These are phyloP conservation scores for Rubroboletus pulcherrimus DNA, from an alignment of 768 basidiomycete species.

Conservation along the genomic window DNA sequence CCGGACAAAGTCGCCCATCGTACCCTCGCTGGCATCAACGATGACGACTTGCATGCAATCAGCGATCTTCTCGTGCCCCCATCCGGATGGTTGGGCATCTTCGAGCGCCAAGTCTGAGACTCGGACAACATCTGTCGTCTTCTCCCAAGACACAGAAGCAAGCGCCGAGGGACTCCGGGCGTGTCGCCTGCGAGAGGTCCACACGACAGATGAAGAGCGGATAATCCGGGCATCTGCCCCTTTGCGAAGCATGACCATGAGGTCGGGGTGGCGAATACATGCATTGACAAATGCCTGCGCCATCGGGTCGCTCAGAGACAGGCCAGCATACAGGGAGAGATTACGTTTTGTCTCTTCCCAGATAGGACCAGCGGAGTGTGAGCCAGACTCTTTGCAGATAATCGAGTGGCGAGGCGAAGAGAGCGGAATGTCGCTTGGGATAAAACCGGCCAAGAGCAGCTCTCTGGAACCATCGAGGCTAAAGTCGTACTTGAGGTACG, in stretches of 20 bases:
- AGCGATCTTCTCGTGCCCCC: conserved; percentile 10
- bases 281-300: conserved; percentile 29
- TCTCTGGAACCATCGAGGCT: conserved; percentile 23
- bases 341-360: conserved; percentile 32
- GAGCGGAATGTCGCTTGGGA: conserved; percentile 23
- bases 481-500: conserved; percentile 21
- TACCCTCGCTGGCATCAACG: conserved; percentile 26
- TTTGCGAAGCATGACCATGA: conserved; percentile 32
- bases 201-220: conserved; percentile 22
- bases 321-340: conserved; percentile 22
- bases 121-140: conserved; percentile 11
- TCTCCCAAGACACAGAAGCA: conserved; percentile 23
- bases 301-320: conserved; percentile 29
- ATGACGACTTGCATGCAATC: conserved; percentile 32
- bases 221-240: conserved; percentile 27
- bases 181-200: conserved; percentile 27
- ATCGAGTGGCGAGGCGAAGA: conserved; percentile 24
- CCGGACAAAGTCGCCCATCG: conserved; percentile 29
- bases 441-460: conserved; percentile 31
- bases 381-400: conserved; percentile 10
- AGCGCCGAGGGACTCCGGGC: conserved; percentile 28
- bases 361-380: neutral
- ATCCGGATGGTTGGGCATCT: conserved; percentile 22
- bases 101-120: conserved; percentile 24
- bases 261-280: conserved; percentile 29